Conservation (phyloP, 495 filamentous ascomycete species). For the Penicillium flavigenum region DNA sequence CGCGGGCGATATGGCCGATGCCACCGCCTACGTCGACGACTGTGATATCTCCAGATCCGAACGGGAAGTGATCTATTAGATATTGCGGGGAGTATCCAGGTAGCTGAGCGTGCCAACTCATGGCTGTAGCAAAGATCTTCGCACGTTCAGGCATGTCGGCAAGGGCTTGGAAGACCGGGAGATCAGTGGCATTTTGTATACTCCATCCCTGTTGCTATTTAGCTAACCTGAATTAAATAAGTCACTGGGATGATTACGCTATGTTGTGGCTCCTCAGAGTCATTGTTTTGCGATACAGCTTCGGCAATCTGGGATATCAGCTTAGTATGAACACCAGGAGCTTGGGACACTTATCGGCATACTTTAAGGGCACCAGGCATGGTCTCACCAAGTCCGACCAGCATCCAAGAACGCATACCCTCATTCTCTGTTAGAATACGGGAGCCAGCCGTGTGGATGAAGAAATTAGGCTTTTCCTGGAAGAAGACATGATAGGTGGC, state of each 20-base stretch:
- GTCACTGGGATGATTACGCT: constrained; percentile 3
- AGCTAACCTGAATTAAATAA: constrained; percentile 1
- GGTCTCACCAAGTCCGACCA: constrained; percentile 48
- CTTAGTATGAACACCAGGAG: background rate
- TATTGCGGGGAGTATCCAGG: constrained; percentile 51
- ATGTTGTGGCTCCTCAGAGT: constrained; percentile 11
- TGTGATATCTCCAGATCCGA: constrained; percentile 39
- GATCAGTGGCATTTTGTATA: constrained; percentile 15
- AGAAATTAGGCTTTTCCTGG: constrained; percentile 13
- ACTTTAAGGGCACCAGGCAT: constrained; percentile 11
- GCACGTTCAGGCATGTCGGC: constrained; percentile 20
- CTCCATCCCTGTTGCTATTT: constrained; percentile 19
- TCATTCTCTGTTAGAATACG: constrained; percentile 43
- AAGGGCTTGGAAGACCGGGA: constrained; percentile 16
- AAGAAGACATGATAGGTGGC: constrained; percentile 21
- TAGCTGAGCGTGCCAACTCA: constrained; percentile 44
- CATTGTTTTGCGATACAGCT: constrained; percentile 1
- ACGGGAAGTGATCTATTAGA: constrained; percentile 47
- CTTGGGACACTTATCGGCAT: background rate
- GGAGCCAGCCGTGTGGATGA: constrained; percentile 29
- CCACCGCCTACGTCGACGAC: constrained; percentile 58
- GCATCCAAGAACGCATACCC: constrained; percentile 48
- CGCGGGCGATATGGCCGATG: constrained; percentile 52
- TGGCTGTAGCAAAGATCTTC: constrained; percentile 31
- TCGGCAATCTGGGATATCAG: constrained; percentile 12